A percentile compares a stretch with the other conserved stretches of the same genome.
Evolutionary conservation across 768 basidiomycete genomes (phyloP).

Genomic region (Agaricus subrufescens): DNA sequence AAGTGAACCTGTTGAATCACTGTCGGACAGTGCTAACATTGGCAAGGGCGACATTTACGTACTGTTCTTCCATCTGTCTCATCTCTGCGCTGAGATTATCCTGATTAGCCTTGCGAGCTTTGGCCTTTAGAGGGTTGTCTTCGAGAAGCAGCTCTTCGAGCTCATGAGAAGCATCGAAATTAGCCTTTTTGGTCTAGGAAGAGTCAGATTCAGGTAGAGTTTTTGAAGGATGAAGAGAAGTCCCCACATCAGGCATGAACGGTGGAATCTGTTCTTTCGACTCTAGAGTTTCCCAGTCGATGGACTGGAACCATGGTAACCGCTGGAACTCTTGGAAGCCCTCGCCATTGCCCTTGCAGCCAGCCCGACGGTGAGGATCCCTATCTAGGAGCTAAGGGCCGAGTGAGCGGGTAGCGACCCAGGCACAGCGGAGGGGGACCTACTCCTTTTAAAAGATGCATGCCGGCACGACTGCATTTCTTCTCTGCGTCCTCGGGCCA

Average conservation of each 20-base stretch:
- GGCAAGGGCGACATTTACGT: conserved; percentile 18
- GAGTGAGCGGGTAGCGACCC: not conserved
- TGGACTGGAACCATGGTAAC: conserved; percentile 83
- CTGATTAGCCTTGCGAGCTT: conserved; percentile 85
- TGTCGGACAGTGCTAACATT: not conserved
- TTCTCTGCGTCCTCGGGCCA: conserved; percentile 89
- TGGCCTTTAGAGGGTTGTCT: conserved; percentile 95
- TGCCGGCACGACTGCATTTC: conserved; percentile 71
- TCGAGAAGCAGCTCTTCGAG: conserved; percentile 93
- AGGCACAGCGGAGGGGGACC: conserved; percentile 24
- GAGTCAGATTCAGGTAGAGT: conserved; percentile 10
- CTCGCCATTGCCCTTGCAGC: conserved; percentile 76
- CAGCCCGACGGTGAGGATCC: conserved; percentile 75
- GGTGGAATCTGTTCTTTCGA: conserved; percentile 71
- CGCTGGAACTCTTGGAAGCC: conserved; percentile 74
- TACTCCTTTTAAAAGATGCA: conserved; percentile 79
- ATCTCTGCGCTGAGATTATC: conserved; percentile 89
- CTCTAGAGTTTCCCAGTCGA: conserved; percentile 88
- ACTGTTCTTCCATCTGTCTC: conserved; percentile 99
- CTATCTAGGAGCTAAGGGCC: conserved; percentile 74
- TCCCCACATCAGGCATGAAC: conserved; percentile 82
- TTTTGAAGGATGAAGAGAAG: not conserved
- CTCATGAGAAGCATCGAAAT: conserved; percentile 98
- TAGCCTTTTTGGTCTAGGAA: conserved; percentile 91
- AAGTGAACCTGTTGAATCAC: conserved; percentile 59